Base-by-base conservation (phyloP, 495 filamentous ascomycete genomes). In the Astrothelium subdiscretum region DNA sequence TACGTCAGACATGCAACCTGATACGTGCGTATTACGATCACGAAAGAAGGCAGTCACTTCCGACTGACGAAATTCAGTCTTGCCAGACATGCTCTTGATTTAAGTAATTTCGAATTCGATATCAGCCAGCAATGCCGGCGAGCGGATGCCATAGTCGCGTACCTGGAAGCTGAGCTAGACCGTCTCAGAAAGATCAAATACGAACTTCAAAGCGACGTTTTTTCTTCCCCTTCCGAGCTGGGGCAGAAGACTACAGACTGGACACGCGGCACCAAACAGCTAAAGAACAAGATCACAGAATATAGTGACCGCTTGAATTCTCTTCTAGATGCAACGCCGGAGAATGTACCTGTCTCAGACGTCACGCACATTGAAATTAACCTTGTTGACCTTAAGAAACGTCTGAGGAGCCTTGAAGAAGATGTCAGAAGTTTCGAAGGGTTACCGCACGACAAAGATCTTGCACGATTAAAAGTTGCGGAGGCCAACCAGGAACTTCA, bases 191-290 rank as follows among this genome's bases (percentile, higher is more conserved):
- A 72, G 31, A 75, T 59, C 1, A 40, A 68, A 12, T 27, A n/a
- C 13, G 62, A 63, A 0, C 24, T 72, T 11, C 51, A 66, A 13
- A 59, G 80, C 59, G 70, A 76, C 10, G 71, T 69, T 20, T 87
- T 83, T 68, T 74, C 80, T 32, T 76, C 77, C 2, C 71, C 80
- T 0, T 52, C 77, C 0, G 73, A 80, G 59, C 76, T 87, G 15
- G 77, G 81, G 29, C 78, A 80, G 59, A 76, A 83, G 66, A 88
- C 85, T 32, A 74, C 80, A 0, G 83, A 87, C 63, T 83, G 81
- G 74, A 81, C 81, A 63, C 80, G 86, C 27, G 77, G 75, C 57
- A 80, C 85, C 44, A 87, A 87, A 65, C 69, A 75, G 38, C 75
- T 87, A 24, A 67, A 74, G n/a, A 70, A 80, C 15, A 81, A 84